Percentiles rank a stretch among this genome's conserved stretches.
These are phyloP conservation scores for Lasiosphaeriaceae sp. DNA, from an alignment of 495 filamentous ascomycete genomes.

Conservation along the genomic window DNA sequence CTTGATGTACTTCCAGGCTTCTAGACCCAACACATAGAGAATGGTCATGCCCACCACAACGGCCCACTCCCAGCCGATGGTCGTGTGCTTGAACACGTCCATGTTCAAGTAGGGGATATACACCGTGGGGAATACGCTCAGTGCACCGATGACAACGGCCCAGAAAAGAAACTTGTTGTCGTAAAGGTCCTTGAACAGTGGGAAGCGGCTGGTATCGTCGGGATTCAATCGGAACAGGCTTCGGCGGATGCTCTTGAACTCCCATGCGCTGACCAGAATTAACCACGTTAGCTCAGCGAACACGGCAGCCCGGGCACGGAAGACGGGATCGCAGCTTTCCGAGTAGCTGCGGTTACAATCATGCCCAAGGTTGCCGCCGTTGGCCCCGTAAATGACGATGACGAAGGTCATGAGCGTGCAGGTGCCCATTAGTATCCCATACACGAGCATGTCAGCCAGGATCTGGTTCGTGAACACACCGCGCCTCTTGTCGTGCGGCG, in stretches of 20 bases:
- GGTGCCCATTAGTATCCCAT: constrained; percentile 64
- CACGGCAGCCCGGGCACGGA: constrained; percentile 71
- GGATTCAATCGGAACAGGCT: constrained; percentile 67
- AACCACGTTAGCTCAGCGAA: constrained; percentile 75
- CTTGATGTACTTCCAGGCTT: constrained; percentile 66
- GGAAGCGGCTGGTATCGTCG: constrained; percentile 43
- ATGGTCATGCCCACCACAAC: constrained; percentile 56
- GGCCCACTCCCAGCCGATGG: constrained; percentile 72
- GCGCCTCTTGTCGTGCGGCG: constrained; percentile 61
- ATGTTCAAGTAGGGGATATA: constrained; percentile 69
- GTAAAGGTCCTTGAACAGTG: constrained; percentile 63
- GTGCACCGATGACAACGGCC: constrained; percentile 61
- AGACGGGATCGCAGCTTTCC: constrained; percentile 57
- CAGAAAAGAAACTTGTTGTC: constrained; percentile 72
- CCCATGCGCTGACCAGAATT: constrained; percentile 69
- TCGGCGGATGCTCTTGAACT: constrained; percentile 68
- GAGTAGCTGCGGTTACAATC: constrained; percentile 63
- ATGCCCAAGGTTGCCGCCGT: constrained; percentile 52
- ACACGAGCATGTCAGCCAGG: constrained; percentile 68
- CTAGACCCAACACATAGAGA: constrained; percentile 58
- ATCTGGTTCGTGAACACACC: constrained; percentile 71
- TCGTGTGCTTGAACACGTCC: constrained; percentile 69
- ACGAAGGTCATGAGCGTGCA: constrained; percentile 66
- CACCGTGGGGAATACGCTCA: constrained; percentile 67
- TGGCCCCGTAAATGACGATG: constrained; percentile 62